A percentile compares a stretch with the other conserved stretches of the same genome.
Evolutionary conservation across 2,329 filamentous ascomycete genomes (phyloP).

Genomic region (Aspergillus sp.): DNA sequence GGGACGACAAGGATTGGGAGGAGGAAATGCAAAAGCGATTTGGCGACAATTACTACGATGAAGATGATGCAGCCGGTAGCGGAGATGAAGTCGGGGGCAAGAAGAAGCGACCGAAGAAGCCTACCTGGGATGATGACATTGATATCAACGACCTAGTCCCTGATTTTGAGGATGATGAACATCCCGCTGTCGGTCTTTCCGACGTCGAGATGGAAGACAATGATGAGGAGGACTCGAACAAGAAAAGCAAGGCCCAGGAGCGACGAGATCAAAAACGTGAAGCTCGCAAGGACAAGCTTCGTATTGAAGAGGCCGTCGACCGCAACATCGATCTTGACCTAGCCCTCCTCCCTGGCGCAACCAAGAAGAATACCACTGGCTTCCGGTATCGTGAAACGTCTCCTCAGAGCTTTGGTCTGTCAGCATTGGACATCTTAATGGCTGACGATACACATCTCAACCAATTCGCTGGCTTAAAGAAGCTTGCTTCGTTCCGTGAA

Average conservation of each 20-base stretch:
- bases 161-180: constrained; percentile 76
- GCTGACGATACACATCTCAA: constrained; percentile 86
- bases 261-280: constrained; percentile 67
- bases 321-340: constrained; percentile 75
- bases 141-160: constrained; percentile 92
- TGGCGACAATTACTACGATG: constrained; percentile 86
- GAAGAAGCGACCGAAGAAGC: constrained; percentile 75
- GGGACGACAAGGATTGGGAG: constrained; percentile 90
- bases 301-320: constrained; percentile 86
- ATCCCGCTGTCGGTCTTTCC: constrained; percentile 61
- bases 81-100: constrained; percentile 51
- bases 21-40: constrained; percentile 86
- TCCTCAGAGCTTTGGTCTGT: constrained; percentile 86
- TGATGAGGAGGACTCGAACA: constrained; percentile 47
- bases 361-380: constrained; percentile 54
- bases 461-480: constrained; percentile 90
- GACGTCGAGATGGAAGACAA: constrained; percentile 55
- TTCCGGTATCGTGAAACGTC: constrained; percentile 97
- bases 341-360: constrained; percentile 61
- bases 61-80: constrained; percentile 60
- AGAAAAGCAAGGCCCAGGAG: constrained; percentile 54
- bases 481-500: constrained; percentile 87
- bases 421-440: constrained; percentile 86
- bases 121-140: constrained; percentile 95
- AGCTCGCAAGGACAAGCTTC: constrained; percentile 77